Percentiles rank a stretch among this genome's conserved stretches.
Evolutionary conservation across 768 basidiomycete genomes (phyloP).

Genomic region (Leucocoprinus leucothites): DNA sequence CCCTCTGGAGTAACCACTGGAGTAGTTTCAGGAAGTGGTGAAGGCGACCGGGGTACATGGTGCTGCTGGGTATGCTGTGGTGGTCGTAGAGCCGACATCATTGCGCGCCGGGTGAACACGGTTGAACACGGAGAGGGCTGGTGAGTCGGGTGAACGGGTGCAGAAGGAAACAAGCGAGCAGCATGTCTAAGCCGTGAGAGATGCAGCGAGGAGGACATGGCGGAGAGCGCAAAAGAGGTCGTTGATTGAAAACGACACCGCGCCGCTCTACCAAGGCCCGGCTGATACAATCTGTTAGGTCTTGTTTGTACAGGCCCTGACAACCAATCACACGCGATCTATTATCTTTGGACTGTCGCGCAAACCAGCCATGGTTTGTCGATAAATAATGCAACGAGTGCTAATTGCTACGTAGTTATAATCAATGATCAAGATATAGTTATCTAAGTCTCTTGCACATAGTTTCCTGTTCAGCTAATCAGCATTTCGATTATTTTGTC

Average conservation of each 20-base stretch:
- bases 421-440: constrained; percentile 1
- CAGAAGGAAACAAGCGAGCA: constrained; percentile 22
- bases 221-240: too few relatives aligned
- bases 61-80: constrained; percentile 39
- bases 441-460: constrained; percentile 53
- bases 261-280: background rate
- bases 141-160: constrained; percentile 22
- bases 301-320: constrained; percentile 16
- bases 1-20: constrained; percentile 13
- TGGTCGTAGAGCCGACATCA: constrained; percentile 64
- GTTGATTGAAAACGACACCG: constrained; percentile 1
- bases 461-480: constrained; percentile 46
- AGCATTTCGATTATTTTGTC: constrained; percentile 6
- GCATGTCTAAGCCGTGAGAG: constrained; percentile 8
- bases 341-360: constrained; percentile 18
- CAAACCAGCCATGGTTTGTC: background rate
- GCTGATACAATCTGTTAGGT: constrained; percentile 20
- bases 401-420: constrained; percentile 3
- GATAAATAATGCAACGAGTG: background rate
- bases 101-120: constrained; percentile 48
- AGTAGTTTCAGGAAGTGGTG: constrained; percentile 5
- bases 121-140: constrained; percentile 29
- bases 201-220: too few relatives aligned
- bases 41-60: constrained; percentile 7
- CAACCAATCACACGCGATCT: constrained; percentile 26